Base-by-base conservation (phyloP, 2,329 filamentous ascomycete genomes). In the Pseudogymnoascus sp. region DNA sequence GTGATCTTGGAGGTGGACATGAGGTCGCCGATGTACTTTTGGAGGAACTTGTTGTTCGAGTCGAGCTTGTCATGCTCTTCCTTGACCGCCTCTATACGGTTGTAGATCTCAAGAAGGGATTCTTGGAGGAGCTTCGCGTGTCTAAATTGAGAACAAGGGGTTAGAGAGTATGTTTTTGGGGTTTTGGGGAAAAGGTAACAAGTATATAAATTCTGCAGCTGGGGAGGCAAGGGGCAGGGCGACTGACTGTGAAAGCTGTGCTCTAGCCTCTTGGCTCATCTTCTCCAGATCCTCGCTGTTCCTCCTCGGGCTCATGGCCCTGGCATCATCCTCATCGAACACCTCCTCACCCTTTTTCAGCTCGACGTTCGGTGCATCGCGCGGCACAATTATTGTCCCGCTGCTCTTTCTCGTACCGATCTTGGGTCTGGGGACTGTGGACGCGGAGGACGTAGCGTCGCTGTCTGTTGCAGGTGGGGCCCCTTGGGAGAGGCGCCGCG, bases 1-100 rank as follows among this genome's bases (percentile, higher is more conserved):
- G 84, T 88, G 66, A 88, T 87, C 70, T 88, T 88, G 71, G 82
- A 85, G n/a, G 85, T 88, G 66, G 90, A 89, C 83, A 96, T 97
- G 60, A 97, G 80, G 70, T 96, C 92, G 65, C 92, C 92, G 68
- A 97, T 97, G 72, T 97, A 97, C 73, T 96, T 96, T 74, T 97
- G 92, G 55, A 99, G 76, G 70, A 97, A 96, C 69, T 91, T 92
- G 79, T 99, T 99, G 73, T 96, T 92, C 73, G 82, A 94, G 74
- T 97, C 92, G 59, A 99, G 84, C 74, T 96, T 96, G 75, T 96
- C 90, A 71, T 99, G 92, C 71, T 97, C 92, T 67, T 89, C 87
- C 73, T 91, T 90, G 64, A 97, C 92, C 28, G 90, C 89, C 71
- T 99, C 94, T 71, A 97, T 95, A 58, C 91, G 88, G 74, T 96